Base-by-base conservation (phyloP, 106 monocot genomes). In the Gastrodia elata region DNA sequence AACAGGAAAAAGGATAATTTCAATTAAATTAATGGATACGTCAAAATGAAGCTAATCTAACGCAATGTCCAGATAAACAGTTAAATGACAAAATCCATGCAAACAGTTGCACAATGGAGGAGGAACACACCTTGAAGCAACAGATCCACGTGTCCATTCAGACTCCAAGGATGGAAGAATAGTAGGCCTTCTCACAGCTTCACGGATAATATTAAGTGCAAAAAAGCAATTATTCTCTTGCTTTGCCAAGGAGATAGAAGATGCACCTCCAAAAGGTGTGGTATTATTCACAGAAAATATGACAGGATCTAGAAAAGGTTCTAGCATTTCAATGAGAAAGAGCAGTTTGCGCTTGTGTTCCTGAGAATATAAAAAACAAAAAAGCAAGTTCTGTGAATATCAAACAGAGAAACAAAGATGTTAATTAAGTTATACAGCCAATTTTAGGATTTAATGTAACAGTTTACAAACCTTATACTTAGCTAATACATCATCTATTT, bases 281-380 rank as follows among this genome's bases (percentile, higher is more conserved):
- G 86, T 77, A 76, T 78, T 80, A 42, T 84, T 86, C 16, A 70
- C 37, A 74, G 44, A 77, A 46, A 61, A 61, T 30, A 90, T 76
- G 27, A 84, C 81, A 65, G 93, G 93, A 73, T 93, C 84, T 24
- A 97, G 84, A 80, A 97, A 93, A 58, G 88, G 88, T 72, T 97
- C 93, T n/a, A 97, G 80, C 97, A 97, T 97, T 82, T 97, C 97
- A 71, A 97, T 68, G 68, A 97, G 80, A 77, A 97, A 97, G 49
- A 97, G 86, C 20, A 97, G 55, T 59, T 84, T 93, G 75, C 87
- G 88, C 77, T 93, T 97, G 38, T 83, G 64, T 78, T 91, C 97
- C 97, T 97, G 86, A 57, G 55, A 20, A 28, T 33, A 6, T 18
- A 55, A 33, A 71, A 37, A 20, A 13, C n/a, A n/a, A n/a, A n/a